Evolutionary conservation across 2,329 filamentous ascomycete species (phyloP), one percentile per base, ranked within the genome.

Genomic region (Exserohilum turcica): DNA sequence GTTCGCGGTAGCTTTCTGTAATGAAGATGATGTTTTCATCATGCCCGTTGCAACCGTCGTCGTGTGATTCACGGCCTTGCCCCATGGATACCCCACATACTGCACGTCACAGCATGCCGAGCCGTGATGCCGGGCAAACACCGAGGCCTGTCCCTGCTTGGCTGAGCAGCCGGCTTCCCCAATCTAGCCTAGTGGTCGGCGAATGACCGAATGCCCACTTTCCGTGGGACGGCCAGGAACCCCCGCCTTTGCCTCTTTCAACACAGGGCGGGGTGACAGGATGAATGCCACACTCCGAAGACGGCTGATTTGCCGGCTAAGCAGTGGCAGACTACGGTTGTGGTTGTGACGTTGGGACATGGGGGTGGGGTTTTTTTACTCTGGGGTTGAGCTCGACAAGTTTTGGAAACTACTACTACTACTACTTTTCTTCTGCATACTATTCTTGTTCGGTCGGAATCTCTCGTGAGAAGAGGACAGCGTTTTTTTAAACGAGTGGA

Each of bases 171-270:
- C 55, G 57, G 57, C 33, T 58, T 58, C 27, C 54, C 40, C 27
- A 48, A 56, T 33, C n/a, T 10, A 62, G 57, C 5, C 29, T 47
- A 16, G 15, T 29, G 40, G 35, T 55, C 56, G 57, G 54, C 43
- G 56, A 64, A 56, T 56, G 46, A 55, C 61, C 61, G 58, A 63
- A 21, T 43, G 16, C 43, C 54, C 57, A 56, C 48, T 46, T 48
- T 54, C 54, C 44, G 60, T 42, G 54, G 57, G 48, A n/a, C n/a
- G 44, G 29, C 19, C 40, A 16, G 43, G 21, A 62, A 62, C 60
- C 60, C 63, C 63, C n/a, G n/a, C 54, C 63, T 33, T 54, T 59
- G 51, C 63, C n/a, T n/a, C 54, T 61, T 33, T 54, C 58, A 51
- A 58, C 42, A 19, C 61, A 64, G 61, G 60, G 63, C 63, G 63